phyloP scores from a whole-genome alignment of 1,284 basidiomycete genomes.

The Gomphus bonarii region DNA sequence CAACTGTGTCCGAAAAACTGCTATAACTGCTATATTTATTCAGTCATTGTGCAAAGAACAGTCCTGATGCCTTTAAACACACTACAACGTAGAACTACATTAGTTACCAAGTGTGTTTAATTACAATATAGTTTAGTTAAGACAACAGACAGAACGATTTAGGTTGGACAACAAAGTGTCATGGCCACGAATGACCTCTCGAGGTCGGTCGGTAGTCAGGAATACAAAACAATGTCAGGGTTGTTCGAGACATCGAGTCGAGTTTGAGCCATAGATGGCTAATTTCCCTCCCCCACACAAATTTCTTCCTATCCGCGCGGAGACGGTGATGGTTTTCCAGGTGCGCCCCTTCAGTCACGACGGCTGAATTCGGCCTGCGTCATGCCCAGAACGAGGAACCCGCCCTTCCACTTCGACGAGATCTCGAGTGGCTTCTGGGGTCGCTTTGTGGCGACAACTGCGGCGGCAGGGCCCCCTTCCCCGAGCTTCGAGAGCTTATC shows the following conservation, averaged over 20 bases:
- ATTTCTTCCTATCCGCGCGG: neutral
- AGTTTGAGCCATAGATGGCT: neutral
- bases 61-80: no score
- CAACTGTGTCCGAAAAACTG: no score
- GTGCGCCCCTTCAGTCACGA: conserved; percentile 38
- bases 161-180: neutral
- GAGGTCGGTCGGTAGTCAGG: neutral
- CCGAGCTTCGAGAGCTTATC: neutral
- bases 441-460: neutral
- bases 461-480: neutral
- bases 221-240: neutral
- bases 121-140: neutral
- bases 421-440: conserved; percentile 41
- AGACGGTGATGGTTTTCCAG: neutral
- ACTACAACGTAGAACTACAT: no score
- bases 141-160: neutral
- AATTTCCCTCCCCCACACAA: neutral
- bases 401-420: conserved; percentile 50
- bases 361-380: conserved; percentile 72
- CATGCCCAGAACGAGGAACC: conserved; percentile 62
- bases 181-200: no score
- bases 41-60: no score
- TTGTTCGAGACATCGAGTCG: neutral
- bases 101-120: no score
- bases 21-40: no score